Percentiles rank a stretch among this genome's conserved stretches.
Evolutionary conservation across 2,329 filamentous ascomycete species (phyloP).

Genomic region (Aspergillus sp.): DNA sequence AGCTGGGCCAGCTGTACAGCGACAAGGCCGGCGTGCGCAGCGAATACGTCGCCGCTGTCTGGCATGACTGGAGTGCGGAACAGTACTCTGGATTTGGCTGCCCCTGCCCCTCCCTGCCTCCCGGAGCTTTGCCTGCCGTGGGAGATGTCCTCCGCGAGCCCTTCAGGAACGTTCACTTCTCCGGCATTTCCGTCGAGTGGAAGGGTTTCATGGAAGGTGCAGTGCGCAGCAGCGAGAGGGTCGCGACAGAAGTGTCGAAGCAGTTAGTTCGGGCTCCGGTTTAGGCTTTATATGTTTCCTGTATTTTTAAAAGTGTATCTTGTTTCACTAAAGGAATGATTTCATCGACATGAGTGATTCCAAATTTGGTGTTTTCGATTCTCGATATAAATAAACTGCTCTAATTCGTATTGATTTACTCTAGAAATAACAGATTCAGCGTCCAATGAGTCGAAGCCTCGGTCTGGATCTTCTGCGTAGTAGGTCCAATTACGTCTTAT

Average conservation of each 20-base stretch:
- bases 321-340: too few relatives aligned
- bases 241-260: slow-evolving; percentile 40
- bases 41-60: slow-evolving; percentile 27
- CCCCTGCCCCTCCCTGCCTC: slow-evolving; percentile 32
- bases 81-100: slow-evolving; percentile 35
- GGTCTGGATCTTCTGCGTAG: too few relatives aligned
- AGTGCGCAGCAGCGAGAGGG: slow-evolving; percentile 44
- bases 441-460: too few relatives aligned
- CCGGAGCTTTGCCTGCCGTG: slow-evolving; percentile 32
- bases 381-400: too few relatives aligned
- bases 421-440: too few relatives aligned
- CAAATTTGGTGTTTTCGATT: too few relatives aligned
- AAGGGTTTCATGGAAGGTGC: slow-evolving; percentile 56
- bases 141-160: slow-evolving; percentile 29
- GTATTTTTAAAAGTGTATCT: too few relatives aligned
- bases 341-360: too few relatives aligned
- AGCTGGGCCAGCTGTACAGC: slow-evolving; percentile 9
- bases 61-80: slow-evolving; percentile 36
- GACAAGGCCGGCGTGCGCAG: slow-evolving; percentile 1
- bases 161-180: slow-evolving; percentile 45
- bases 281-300: background rate
- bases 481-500: too few relatives aligned
- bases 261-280: background rate
- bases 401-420: too few relatives aligned
- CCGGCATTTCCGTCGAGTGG: slow-evolving; percentile 47